Conservation (phyloP, 1,139 yeast species). For the Sugiyamaella japonica region DNA sequence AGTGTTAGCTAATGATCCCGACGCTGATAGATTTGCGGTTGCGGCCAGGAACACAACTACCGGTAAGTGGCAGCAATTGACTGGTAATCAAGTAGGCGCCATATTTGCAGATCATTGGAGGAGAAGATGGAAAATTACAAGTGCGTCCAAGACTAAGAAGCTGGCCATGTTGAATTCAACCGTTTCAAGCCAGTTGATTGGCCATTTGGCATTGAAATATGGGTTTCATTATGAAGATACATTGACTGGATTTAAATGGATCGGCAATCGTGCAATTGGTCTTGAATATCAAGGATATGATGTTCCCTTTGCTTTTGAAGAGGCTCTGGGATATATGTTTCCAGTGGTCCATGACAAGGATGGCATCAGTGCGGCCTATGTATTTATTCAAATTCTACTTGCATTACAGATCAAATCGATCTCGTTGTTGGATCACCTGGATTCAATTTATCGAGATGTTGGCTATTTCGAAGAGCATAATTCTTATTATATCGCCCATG, state of each 20-base stretch:
- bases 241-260: slow-evolving; percentile 96
- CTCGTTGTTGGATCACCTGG: slow-evolving; percentile 49
- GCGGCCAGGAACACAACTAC: slow-evolving; percentile 48
- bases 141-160: slow-evolving; percentile 27
- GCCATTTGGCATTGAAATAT: slow-evolving; percentile 62
- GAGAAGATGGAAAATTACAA: slow-evolving; percentile 39
- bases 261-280: slow-evolving; percentile 84
- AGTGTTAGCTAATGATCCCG: slow-evolving; percentile 92
- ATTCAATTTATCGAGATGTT: slow-evolving; percentile 58
- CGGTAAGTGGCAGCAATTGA: slow-evolving; percentile 69
- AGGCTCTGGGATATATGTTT: slow-evolving; percentile 95
- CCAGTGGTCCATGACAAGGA: slow-evolving; percentile 87
- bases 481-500: slow-evolving; percentile 74
- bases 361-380: slow-evolving; percentile 77
- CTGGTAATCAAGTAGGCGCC: slow-evolving; percentile 90
- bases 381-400: slow-evolving; percentile 73
- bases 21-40: slow-evolving; percentile 88
- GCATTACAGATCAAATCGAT: slow-evolving; percentile 37
- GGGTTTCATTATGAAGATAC: slow-evolving; percentile 76
- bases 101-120: slow-evolving; percentile 71
- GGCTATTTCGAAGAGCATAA: slow-evolving; percentile 85
- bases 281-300: slow-evolving; percentile 59
- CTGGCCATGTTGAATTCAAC: slow-evolving; percentile 79
- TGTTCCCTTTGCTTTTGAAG: slow-evolving; percentile 93
- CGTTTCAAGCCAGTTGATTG: slow-evolving; percentile 81